phyloP scores from a whole-genome alignment of 495 filamentous ascomycete species.

The Niebla homalea region DNA sequence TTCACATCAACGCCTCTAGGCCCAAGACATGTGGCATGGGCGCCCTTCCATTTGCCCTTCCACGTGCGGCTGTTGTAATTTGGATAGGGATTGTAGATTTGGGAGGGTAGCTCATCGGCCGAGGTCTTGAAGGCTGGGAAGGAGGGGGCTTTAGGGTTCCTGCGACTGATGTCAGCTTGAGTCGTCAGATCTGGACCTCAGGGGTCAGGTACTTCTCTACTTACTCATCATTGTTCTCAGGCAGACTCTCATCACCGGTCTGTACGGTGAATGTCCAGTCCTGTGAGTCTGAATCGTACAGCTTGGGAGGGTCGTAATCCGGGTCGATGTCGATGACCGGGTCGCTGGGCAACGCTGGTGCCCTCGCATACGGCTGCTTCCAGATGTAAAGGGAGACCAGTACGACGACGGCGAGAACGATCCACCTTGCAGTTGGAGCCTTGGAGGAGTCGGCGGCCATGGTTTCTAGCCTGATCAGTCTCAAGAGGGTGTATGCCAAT shows the following conservation, averaged over 20 bases:
- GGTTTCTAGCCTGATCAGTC: no score
- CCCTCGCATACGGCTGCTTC: not conserved
- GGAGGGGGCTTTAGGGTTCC: conserved; percentile 4
- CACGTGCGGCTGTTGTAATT: conserved; percentile 34
- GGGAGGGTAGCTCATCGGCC: conserved; percentile 1
- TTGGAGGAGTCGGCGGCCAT: no score
- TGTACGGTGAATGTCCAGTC: no score
- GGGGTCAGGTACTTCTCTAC: no score
- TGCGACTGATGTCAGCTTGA: not conserved
- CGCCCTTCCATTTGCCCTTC: conserved; percentile 29
- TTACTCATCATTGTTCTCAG: not conserved
- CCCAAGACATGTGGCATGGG: conserved; percentile 32
- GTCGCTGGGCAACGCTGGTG: not conserved
- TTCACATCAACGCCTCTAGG: conserved; percentile 33
- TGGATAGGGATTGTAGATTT: conserved; percentile 37
- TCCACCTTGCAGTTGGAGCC: not conserved
- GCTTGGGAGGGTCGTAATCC: conserved; percentile 2
- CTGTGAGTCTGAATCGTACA: conserved; percentile 6
- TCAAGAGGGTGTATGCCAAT: no score
- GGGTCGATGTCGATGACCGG: not conserved
- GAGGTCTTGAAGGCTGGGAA: conserved; percentile 9
- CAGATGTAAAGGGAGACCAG: conserved; percentile 1
- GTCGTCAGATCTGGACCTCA: not conserved
- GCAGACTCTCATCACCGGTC: no score
- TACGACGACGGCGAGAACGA: not conserved